Percentiles rank a stretch among this genome's conserved stretches.
Conservation (phyloP, 768 basidiomycete species). For the Xerocomellus dryophilus region DNA sequence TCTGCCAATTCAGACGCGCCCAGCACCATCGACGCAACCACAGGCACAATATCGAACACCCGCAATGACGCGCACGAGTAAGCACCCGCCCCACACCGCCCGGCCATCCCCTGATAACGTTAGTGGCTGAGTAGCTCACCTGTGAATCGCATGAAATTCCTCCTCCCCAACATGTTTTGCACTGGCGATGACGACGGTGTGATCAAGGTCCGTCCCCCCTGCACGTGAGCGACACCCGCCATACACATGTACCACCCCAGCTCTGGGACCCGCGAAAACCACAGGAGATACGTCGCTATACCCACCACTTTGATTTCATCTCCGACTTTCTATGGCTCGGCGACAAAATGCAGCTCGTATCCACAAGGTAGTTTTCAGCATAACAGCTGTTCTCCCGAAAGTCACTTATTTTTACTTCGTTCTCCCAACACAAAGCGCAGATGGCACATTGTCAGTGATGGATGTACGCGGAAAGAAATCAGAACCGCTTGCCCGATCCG, state of each 20-base stretch:
- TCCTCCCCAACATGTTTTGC: conserved; percentile 68
- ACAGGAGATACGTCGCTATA: conserved; percentile 63
- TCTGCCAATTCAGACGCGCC: conserved; percentile 14
- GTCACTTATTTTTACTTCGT: not conserved
- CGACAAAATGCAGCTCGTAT: conserved; percentile 79
- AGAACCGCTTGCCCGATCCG: conserved; percentile 79
- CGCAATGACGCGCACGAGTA: conserved; percentile 63
- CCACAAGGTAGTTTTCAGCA: conserved; percentile 73
- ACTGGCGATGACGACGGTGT: conserved; percentile 95
- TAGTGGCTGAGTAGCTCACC: conserved; percentile 55
- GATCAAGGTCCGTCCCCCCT: conserved; percentile 64
- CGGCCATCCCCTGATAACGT: conserved; percentile 27
- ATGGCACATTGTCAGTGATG: conserved; percentile 89
- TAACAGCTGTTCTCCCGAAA: not conserved
- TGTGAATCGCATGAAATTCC: conserved; percentile 78
- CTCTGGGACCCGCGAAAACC: conserved; percentile 84
- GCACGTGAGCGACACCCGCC: not conserved
- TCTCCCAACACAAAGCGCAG: conserved; percentile 55
- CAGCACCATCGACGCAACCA: conserved; percentile 67
- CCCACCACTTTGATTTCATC: conserved; percentile 92
- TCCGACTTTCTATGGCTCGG: conserved; percentile 86
- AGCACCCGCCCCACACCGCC: conserved; percentile 29
- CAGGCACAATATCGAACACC: conserved; percentile 50
- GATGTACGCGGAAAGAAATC: conserved; percentile 82
- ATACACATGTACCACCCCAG: conserved; percentile 37